phyloP scores from a whole-genome alignment of 2,329 filamentous ascomycete species.

The Nigrograna mackinnonii region DNA sequence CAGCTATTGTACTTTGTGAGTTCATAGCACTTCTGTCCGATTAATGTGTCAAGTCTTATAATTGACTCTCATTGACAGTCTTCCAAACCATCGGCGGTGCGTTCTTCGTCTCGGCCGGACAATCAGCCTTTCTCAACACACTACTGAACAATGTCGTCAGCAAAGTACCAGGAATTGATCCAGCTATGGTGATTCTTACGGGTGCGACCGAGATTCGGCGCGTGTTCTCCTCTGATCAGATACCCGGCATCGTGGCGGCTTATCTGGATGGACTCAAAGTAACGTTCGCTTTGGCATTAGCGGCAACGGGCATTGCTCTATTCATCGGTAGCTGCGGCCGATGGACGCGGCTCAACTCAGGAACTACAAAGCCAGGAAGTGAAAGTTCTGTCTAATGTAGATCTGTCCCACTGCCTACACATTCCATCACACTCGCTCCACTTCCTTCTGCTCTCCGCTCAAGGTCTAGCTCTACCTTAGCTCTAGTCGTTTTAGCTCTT shows the following conservation, averaged over 20 bases:
- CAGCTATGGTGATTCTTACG: constrained; percentile 34
- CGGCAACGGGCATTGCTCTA: constrained; percentile 39
- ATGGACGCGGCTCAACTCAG: no score
- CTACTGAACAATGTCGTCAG: constrained; percentile 32
- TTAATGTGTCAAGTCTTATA: not conserved
- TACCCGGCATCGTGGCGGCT: constrained; percentile 9
- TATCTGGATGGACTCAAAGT: constrained; percentile 20
- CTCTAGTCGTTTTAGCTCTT: no score
- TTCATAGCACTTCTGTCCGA: not conserved
- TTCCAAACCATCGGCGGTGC: constrained; percentile 43
- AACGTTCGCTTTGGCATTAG: constrained; percentile 34
- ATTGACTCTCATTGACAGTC: constrained; percentile 22
- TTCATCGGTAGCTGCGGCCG: no score
- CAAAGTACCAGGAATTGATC: constrained; percentile 34
- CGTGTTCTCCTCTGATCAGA: constrained; percentile 22
- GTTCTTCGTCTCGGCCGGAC: constrained; percentile 41
- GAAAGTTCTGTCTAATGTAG: no score
- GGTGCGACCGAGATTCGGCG: constrained; percentile 45
- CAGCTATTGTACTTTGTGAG: constrained; percentile 9
- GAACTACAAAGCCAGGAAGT: no score
- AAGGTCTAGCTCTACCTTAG: no score
- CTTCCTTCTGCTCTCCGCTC: no score
- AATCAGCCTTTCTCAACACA: constrained; percentile 42
- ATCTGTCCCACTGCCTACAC: no score
- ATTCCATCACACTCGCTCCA: no score